Percentiles rank a stretch among this genome's conserved stretches.
Evolutionary conservation across 257 asterid genomes (phyloP).

Genomic region (Oldenlandia corymbosa): DNA sequence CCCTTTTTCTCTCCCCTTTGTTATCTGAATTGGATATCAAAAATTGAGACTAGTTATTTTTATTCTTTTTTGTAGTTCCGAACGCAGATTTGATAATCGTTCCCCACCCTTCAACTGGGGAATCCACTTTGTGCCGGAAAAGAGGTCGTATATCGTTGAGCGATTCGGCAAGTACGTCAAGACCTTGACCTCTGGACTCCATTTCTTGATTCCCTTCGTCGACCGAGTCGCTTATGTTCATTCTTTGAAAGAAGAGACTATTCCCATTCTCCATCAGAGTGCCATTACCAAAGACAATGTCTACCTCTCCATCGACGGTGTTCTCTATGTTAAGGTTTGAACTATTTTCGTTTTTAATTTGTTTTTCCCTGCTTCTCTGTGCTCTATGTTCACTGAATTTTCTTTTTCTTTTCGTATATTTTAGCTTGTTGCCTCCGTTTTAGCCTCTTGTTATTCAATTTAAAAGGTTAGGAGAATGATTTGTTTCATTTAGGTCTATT

Average conservation of each 20-base stretch:
- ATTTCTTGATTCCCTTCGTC: constrained; percentile 68
- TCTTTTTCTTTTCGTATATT: too few species aligned
- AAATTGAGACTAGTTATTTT: too few species aligned
- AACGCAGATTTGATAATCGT: constrained; percentile 46
- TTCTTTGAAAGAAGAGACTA: constrained; percentile 79
- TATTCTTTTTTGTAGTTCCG: not conserved
- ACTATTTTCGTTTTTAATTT: too few species aligned
- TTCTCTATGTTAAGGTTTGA: constrained; percentile 68
- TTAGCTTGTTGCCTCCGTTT: too few species aligned
- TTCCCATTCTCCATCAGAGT: constrained; percentile 67
- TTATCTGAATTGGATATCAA: too few species aligned
- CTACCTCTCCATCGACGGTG: constrained; percentile 72
- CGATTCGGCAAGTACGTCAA: constrained; percentile 72
- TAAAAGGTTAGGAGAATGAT: too few species aligned
- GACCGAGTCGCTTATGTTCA: constrained; percentile 83
- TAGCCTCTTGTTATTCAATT: too few species aligned
- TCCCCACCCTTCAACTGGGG: constrained; percentile 77
- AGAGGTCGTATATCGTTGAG: constrained; percentile 73
- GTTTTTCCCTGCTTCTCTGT: too few species aligned
- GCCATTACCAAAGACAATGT: constrained; percentile 94
- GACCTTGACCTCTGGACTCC: constrained; percentile 81
- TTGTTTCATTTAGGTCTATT: too few species aligned
- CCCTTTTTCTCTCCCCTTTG: too few species aligned
- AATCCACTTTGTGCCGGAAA: constrained; percentile 80
- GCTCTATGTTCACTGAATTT: too few species aligned